These are phyloP conservation scores for Balakata baccata DNA, from an alignment of 345 rosid genomes.

Conservation along the genomic window DNA sequence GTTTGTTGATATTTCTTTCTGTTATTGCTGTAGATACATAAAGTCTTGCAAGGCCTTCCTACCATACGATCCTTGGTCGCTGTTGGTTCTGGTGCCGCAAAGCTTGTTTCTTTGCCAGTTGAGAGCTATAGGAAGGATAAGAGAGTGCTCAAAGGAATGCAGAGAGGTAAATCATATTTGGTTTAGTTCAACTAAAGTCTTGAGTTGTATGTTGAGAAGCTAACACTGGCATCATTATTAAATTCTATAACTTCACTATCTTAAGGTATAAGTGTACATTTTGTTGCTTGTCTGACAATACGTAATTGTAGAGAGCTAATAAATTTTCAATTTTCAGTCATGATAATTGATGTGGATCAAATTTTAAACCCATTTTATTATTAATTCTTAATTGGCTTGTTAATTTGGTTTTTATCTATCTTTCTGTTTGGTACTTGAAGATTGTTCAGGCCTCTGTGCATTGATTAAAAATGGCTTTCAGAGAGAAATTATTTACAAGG, in stretches of 20 bases:
- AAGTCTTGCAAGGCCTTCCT: slow-evolving; percentile 73
- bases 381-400: background rate
- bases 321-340: background rate
- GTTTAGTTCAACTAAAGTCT: slow-evolving; percentile 1
- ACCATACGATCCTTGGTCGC: slow-evolving; percentile 70
- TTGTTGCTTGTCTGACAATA: background rate
- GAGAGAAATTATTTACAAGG: background rate
- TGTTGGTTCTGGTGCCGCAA: slow-evolving; percentile 73
- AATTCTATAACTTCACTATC: background rate
- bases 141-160: slow-evolving; percentile 81
- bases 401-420: background rate
- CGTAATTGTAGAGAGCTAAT: background rate
- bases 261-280: background rate
- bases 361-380: background rate
- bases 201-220: background rate
- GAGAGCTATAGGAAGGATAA: slow-evolving; percentile 82
- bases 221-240: background rate
- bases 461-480: background rate
- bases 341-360: background rate
- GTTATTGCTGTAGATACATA: slow-evolving; percentile 48
- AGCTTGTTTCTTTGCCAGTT: slow-evolving; percentile 80
- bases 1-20: slow-evolving; percentile 1
- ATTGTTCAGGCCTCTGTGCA: background rate
- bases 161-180: slow-evolving; percentile 65
- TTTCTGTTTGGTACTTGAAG: background rate